Evolutionary conservation across 1,139 yeast species (phyloP), one percentile per base, ranked within the genome.

Genomic region (Chernovozyma sophiae-reginae): DNA sequence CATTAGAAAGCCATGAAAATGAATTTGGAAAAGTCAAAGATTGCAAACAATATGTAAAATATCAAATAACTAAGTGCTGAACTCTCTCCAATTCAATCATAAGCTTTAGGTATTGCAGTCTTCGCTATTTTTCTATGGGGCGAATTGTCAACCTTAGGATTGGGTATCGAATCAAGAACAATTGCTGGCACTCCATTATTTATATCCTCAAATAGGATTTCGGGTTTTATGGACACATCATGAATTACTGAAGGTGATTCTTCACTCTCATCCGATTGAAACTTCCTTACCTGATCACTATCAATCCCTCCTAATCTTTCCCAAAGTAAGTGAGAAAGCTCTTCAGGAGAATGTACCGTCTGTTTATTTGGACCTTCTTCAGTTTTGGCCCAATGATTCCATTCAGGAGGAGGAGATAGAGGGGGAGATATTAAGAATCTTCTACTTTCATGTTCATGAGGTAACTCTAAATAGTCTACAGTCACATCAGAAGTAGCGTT

Each of bases 371-470:
- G 76, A 0, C 70, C 69, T 15, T 68, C 75, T 45, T 70, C 76
- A 0, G 55, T 62, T 37, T 52, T 62, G 37, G 62, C 62, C 68
- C 70, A 70, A 41, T 67, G 65, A 44, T 68, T 63, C 76, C 76
- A 70, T 35, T 65, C 76, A 1, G 67, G 53, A 2, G 69, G 74
- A 1, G 76, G 76, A 7, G 73, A 67, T n/a, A 63, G 46, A 4
- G 76, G 76, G 1, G 76, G 76, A 19, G 72, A 67, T 20, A 70
- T 70, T 35, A 70, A 63, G 39, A 69, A 70, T 22, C 75, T 45
- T 34, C 62, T 55, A 34, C 64, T 57, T 8, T 65, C 68, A 14
- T 51, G 55, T 35, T 70, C 74, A 49, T 60, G 60, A 2, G 76
- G 76, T 17, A 70, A 51, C 44, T 68, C 74, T 39, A 70, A 52